Percentiles rank a stretch among this genome's conserved stretches.
These are phyloP conservation scores for Passiflora organensis DNA, from an alignment of 345 rosid genomes.

Conservation along the genomic window DNA sequence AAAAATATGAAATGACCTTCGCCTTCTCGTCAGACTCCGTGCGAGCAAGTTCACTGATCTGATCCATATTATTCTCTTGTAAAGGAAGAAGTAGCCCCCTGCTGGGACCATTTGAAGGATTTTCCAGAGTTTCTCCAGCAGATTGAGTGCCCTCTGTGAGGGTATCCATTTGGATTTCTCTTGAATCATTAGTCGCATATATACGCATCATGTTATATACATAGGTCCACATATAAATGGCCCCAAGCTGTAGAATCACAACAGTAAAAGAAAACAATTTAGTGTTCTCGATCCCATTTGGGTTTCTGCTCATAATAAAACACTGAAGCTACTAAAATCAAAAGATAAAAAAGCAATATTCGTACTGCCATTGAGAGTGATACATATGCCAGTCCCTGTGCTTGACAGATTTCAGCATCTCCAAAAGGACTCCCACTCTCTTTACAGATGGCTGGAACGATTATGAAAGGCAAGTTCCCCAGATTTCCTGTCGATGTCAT, in stretches of 20 bases:
- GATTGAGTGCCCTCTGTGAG: background rate
- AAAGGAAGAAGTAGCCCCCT: constrained; percentile 21
- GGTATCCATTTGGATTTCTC: constrained; percentile 6
- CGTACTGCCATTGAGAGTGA: constrained; percentile 53
- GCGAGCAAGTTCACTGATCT: constrained; percentile 7
- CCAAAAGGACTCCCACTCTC: constrained; percentile 51
- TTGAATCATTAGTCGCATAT: constrained; percentile 16
- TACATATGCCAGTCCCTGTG: constrained; percentile 40
- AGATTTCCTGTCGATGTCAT: constrained; percentile 33
- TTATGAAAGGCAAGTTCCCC: constrained; percentile 43
- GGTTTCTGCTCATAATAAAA: background rate
- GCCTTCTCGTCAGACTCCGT: constrained; percentile 2
- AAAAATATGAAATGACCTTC: constrained; percentile 6
- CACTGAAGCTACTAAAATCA: background rate
- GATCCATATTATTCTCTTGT: constrained; percentile 2
- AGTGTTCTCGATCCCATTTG: background rate
- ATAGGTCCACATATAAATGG: constrained; percentile 44
- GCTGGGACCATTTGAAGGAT: constrained; percentile 7
- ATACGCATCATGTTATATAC: constrained; percentile 38
- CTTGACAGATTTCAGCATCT: constrained; percentile 29
- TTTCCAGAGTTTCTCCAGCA: constrained; percentile 11
- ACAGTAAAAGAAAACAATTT: background rate
- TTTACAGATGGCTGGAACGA: constrained; percentile 47
- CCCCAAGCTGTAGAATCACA: constrained; percentile 33
- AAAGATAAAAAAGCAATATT: background rate